Evolutionary conservation across 495 filamentous ascomycete species (phyloP).

Genomic region (Trichodelitschia bisporula): DNA sequence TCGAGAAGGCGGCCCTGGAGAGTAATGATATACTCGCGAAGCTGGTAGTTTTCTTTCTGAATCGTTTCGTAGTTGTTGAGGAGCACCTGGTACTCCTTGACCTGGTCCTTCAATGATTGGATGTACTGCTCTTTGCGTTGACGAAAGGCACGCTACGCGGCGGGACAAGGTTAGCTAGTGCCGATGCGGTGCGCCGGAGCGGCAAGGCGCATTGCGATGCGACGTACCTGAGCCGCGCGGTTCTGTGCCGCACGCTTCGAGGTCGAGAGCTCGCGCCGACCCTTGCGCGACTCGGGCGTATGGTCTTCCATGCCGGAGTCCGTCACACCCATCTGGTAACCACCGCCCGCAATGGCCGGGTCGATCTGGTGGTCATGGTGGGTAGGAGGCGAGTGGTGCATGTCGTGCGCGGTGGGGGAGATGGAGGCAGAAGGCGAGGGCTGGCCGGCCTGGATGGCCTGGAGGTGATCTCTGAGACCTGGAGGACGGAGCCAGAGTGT

Average conservation of each 20-base stretch:
- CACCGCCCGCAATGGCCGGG: conserved; percentile 12
- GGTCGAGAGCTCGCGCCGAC: conserved; percentile 76
- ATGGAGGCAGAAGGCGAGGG: conserved; percentile 4
- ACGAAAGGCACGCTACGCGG: conserved; percentile 84
- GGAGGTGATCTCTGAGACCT: conserved; percentile 20
- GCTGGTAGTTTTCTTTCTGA: conserved; percentile 65
- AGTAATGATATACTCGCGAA: conserved; percentile 77
- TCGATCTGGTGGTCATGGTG: conserved; percentile 15
- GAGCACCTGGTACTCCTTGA: conserved; percentile 44
- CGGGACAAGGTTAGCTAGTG: too few species aligned
- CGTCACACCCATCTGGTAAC: conserved; percentile 12
- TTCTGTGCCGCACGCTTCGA: conserved; percentile 95
- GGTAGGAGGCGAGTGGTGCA: conserved; percentile 9
- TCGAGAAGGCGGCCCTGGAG: conserved; percentile 79
- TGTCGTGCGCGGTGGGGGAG: conserved; percentile 4
- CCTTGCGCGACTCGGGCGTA: conserved; percentile 15
- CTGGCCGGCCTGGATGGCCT: conserved; percentile 14
- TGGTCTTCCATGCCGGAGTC: conserved; percentile 13
- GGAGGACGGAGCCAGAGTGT: not conserved
- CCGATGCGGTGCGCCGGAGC: too few species aligned
- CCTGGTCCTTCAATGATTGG: conserved; percentile 83
- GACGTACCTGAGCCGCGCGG: conserved; percentile 74
- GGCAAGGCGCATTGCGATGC: too few species aligned
- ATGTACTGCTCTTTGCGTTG: conserved; percentile 97
- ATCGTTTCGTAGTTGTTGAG: conserved; percentile 47